Evolutionary conservation across 2,329 filamentous ascomycete genomes (phyloP), one percentile per base, ranked within the genome.

Genomic region (Pseudodiploospora longispora): DNA sequence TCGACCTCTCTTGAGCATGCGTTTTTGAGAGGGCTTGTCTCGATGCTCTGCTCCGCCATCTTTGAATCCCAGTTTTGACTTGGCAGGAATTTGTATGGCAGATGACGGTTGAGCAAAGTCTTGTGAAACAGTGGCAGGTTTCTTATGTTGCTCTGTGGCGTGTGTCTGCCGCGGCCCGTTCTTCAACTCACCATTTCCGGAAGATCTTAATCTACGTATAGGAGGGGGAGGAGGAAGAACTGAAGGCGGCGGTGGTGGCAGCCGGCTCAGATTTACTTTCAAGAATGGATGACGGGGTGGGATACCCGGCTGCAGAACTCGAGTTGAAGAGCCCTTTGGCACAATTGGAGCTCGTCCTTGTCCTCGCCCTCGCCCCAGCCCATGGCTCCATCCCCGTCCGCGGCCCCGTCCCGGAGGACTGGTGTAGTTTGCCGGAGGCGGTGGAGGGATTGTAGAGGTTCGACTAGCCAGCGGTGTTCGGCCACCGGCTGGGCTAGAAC

Each of bases 381-480:
- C 46, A 27, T 43, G 42, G 7, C 28, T 29, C 9, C 38, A 33
- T 30, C 43, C 39, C 32, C 46, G 33, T 34, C 46, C 46, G 27
- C 46, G 42, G 29, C 43, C 46, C 31, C 46, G 43, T 33, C 40
- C 46, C 34, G 46, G 32, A 41, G 43, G 47, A 36, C 41, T 40
- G 29, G 40, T 41, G 10, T 40, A 47, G 41, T 36, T 39, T 28
- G 43, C 37, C 19, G 47, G 43, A 36, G 49, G 51, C n/a, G 47
- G 47, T 39, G 46, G 47, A 36, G 48, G 50, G 39, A 50, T 7
- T 12, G 33, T 38, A 28, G 49, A 28, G 19, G 47, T 43, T 37
- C 47, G 44, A 44, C 36, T 46, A 27, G 45, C 43, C 36, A 48
- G 41, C 35, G 49, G 37, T 12, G 46, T 42, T 29, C 48, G 50